Conservation (phyloP, 495 filamentous ascomycete genomes). For the Lepidopterella palustris region DNA sequence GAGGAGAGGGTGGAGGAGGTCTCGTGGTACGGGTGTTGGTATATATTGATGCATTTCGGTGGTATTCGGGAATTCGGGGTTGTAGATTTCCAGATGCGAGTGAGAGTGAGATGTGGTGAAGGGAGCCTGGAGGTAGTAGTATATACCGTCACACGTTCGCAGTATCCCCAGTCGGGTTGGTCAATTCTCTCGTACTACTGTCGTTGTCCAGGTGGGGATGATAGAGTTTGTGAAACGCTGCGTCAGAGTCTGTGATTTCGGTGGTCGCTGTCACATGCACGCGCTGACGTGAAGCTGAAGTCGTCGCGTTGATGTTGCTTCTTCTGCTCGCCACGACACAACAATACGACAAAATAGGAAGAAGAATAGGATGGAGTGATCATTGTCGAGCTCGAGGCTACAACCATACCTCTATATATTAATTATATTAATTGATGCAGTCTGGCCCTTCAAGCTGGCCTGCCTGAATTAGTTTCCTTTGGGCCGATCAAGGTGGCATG, state of each 20-base stretch:
- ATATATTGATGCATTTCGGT: conserved; percentile 39
- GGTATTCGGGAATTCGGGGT: too few relatives aligned
- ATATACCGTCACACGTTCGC: background rate
- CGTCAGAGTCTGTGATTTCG: background rate
- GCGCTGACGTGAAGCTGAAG: background rate
- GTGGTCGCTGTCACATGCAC: background rate
- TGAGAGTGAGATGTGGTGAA: background rate
- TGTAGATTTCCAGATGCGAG: too few relatives aligned
- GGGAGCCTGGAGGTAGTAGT: background rate
- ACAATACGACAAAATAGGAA: background rate
- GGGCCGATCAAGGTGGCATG: background rate
- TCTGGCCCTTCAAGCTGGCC: too few relatives aligned
- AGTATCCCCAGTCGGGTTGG: background rate
- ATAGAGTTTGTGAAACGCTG: background rate
- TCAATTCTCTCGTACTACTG: background rate
- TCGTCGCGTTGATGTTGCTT: background rate
- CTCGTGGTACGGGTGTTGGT: conserved; percentile 55
- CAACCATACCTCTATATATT: too few relatives aligned
- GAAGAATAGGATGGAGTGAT: too few relatives aligned
- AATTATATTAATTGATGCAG: too few relatives aligned
- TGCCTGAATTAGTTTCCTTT: conserved; percentile 1
- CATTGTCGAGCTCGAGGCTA: background rate
- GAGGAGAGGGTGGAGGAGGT: conserved; percentile 67
- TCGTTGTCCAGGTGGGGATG: background rate
- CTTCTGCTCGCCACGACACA: background rate